These are phyloP conservation scores for Pinus taeda DNA, from an alignment of 75 land plant genomes.

Conservation along the genomic window DNA sequence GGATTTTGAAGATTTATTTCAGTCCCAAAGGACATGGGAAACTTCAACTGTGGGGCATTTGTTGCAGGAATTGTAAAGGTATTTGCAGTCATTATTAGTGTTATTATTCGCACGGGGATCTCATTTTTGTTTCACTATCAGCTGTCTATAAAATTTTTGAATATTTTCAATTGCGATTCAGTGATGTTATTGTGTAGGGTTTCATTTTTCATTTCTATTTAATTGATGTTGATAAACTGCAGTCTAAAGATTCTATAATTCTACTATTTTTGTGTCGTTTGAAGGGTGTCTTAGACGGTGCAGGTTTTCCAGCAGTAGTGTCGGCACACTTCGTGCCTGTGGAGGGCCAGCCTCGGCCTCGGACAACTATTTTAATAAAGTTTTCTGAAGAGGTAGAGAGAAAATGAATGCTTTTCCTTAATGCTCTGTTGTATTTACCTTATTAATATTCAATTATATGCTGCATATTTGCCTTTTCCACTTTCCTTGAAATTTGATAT, in stretches of 20 bases:
- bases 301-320: slow-evolving; percentile 96
- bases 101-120: neutral
- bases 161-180: neutral
- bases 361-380: slow-evolving; percentile 96
- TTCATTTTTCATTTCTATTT: neutral
- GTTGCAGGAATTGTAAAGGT: slow-evolving; percentile 99
- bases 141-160: neutral
- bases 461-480: neutral
- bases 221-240: neutral
- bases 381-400: slow-evolving; percentile 91
- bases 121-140: neutral
- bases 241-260: too few relatives aligned
- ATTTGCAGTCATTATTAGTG: slow-evolving; percentile 2
- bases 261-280: slow-evolving; percentile 3
- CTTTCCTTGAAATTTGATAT: neutral
- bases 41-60: slow-evolving; percentile 96
- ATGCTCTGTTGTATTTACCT: neutral
- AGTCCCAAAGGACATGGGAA: slow-evolving; percentile 96
- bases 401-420: neutral
- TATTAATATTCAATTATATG: neutral
- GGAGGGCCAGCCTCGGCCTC: slow-evolving; percentile 90
- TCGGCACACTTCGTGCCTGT: slow-evolving; percentile 97
- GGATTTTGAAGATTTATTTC: slow-evolving; percentile 77
- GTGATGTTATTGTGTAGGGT: slow-evolving; percentile 2
- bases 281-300: slow-evolving; percentile 93